These are phyloP conservation scores for Ceratobasidium sp. DNA, from an alignment of 1,284 basidiomycete species.

Conservation along the genomic window DNA sequence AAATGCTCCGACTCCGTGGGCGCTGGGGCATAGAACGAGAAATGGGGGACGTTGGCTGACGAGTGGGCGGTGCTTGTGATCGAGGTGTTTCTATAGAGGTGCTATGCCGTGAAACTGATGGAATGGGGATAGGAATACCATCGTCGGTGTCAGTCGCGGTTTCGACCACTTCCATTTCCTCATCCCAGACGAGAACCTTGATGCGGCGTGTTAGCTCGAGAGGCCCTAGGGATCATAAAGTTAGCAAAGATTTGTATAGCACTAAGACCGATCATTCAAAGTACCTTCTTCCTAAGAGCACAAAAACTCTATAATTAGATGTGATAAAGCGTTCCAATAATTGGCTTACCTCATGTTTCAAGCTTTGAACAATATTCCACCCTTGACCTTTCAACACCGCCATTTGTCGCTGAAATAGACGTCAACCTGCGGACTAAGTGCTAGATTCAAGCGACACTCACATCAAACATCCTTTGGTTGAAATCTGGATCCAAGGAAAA, in stretches of 20 bases:
- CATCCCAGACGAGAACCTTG: constrained; percentile 86
- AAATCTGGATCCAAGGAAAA: constrained; percentile 88
- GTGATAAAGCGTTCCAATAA: neutral
- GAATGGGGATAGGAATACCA: constrained; percentile 17
- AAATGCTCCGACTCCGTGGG: constrained; percentile 56
- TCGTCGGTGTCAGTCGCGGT: constrained; percentile 40
- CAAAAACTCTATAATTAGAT: constrained; percentile 42
- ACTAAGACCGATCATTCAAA: constrained; percentile 11
- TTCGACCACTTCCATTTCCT: constrained; percentile 80
- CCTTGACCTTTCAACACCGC: constrained; percentile 94
- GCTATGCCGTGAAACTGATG: constrained; percentile 63
- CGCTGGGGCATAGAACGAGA: constrained; percentile 59
- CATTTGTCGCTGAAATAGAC: constrained; percentile 74
- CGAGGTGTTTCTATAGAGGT: constrained; percentile 60
- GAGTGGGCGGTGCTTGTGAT: constrained; percentile 29
- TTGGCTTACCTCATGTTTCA: constrained; percentile 75
- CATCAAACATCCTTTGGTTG: constrained; percentile 80
- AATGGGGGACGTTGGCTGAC: constrained; percentile 57
- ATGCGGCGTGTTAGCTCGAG: constrained; percentile 84
- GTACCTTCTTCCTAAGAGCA: constrained; percentile 71
- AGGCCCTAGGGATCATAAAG: constrained; percentile 67
- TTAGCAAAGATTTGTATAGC: neutral
- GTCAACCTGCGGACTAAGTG: neutral
- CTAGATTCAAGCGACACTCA: constrained; percentile 27
- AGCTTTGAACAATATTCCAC: constrained; percentile 87